These are phyloP conservation scores for Ophiosphaerella herpotricha DNA, from an alignment of 2,329 filamentous ascomycete species.

Conservation along the genomic window DNA sequence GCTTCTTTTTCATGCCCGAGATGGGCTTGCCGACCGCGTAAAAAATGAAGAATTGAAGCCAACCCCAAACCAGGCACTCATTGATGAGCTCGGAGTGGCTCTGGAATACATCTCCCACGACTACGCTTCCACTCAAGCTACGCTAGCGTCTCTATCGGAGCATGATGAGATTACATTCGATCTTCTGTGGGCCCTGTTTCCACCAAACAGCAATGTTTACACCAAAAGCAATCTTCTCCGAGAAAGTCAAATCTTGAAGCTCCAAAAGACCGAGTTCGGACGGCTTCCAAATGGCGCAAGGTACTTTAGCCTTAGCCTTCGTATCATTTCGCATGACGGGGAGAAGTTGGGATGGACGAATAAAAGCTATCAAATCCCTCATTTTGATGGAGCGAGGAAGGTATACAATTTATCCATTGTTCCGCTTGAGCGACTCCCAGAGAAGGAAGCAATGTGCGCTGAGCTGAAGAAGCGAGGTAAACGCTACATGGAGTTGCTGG, in stretches of 20 bases:
- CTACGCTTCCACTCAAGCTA: slow-evolving; percentile 8
- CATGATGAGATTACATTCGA: slow-evolving; percentile 20
- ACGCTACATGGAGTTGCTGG: slow-evolving; percentile 41
- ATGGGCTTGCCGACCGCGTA: slow-evolving; percentile 9
- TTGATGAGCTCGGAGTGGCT: slow-evolving; percentile 13
- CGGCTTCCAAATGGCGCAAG: slow-evolving; percentile 1
- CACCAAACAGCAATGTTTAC: slow-evolving; percentile 12
- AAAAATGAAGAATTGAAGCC: slow-evolving; percentile 8
- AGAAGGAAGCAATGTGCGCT: slow-evolving; percentile 3
- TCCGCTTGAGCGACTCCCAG: slow-evolving; percentile 11
- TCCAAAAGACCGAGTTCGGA: slow-evolving; percentile 7
- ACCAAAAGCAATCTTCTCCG: slow-evolving; percentile 7
- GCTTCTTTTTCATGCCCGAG: slow-evolving; percentile 14
- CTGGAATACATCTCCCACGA: slow-evolving; percentile 16
- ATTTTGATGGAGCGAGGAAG: slow-evolving; percentile 16
- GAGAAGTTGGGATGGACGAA: slow-evolving; percentile 12
- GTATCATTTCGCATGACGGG: slow-evolving; percentile 13
- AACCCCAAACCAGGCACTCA: slow-evolving; percentile 6
- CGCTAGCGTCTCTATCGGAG: slow-evolving; percentile 1
- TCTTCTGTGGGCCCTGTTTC: slow-evolving; percentile 20
- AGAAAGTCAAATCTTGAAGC: slow-evolving; percentile 10
- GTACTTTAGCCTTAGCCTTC: slow-evolving; percentile 4
- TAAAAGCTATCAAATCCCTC: slow-evolving; percentile 2
- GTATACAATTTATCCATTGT: slow-evolving; percentile 10
- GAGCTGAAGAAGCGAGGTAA: slow-evolving; percentile 49